Evolutionary conservation across 331 rosid species (phyloP).

Genomic region (Malus hybrid): DNA sequence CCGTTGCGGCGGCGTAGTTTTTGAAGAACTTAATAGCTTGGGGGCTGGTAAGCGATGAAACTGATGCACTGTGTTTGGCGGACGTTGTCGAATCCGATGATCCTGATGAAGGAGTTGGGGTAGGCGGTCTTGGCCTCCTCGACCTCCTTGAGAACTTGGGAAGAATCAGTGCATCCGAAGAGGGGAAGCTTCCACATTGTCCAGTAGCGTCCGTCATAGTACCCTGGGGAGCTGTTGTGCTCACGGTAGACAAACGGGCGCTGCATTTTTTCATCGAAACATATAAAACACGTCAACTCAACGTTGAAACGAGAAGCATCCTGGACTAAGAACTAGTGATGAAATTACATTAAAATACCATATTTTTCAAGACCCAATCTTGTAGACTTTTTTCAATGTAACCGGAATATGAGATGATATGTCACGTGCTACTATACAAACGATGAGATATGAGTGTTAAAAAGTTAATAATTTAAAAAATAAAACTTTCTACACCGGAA

Average conservation of each 20-base stretch:
- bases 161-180: slow-evolving; percentile 36
- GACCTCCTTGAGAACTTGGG: slow-evolving; percentile 24
- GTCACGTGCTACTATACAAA: too few relatives aligned
- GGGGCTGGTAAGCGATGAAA: slow-evolving; percentile 42
- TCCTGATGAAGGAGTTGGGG: slow-evolving; percentile 23
- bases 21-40: not conserved
- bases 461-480: too few relatives aligned
- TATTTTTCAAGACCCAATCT: too few relatives aligned
- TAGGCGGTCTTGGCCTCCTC: slow-evolving; percentile 17
- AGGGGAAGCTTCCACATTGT: slow-evolving; percentile 48
- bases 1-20: not conserved
- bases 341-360: too few relatives aligned
- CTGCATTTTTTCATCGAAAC: slow-evolving; percentile 17
- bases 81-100: slow-evolving; percentile 42
- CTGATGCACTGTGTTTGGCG: slow-evolving; percentile 41
- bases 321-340: too few relatives aligned
- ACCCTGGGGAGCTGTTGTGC: slow-evolving; percentile 45
- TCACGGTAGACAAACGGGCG: slow-evolving; percentile 50
- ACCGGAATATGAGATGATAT: too few relatives aligned
- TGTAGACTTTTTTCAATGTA: too few relatives aligned
- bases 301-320: too few relatives aligned
- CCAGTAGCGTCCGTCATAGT: slow-evolving; percentile 51
- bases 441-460: too few relatives aligned
- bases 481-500: too few relatives aligned
- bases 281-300: not conserved